phyloP scores from a whole-genome alignment of 139 green algal species.

The Tetradesmus obliquus region DNA sequence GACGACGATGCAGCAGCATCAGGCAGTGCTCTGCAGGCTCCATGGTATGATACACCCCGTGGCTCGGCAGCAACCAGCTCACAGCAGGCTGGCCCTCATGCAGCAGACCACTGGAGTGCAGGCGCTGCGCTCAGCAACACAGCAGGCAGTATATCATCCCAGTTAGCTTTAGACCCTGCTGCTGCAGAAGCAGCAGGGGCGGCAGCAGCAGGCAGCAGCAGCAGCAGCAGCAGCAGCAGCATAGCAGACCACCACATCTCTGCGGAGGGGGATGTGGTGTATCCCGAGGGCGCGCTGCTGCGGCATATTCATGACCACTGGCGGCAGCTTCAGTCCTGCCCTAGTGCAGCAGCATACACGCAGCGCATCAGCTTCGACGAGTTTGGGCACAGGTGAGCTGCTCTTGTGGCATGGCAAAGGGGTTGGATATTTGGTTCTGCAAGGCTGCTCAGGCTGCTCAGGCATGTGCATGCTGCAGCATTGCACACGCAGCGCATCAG shows the following conservation, averaged over 20 bases:
- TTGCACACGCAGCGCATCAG: slow-evolving; percentile 11
- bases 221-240: not conserved
- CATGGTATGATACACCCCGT: not conserved
- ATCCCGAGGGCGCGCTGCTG: slow-evolving; percentile 22
- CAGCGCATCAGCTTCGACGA: not conserved
- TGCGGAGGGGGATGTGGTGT: slow-evolving; percentile 18
- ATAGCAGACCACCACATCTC: not conserved
- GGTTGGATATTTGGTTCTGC: no score
- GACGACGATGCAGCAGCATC: slow-evolving; percentile 3
- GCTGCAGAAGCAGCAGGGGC: not conserved
- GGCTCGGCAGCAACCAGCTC: not conserved
- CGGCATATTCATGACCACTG: slow-evolving; percentile 15
- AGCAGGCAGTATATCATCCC: not conserved
- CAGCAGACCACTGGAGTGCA: not conserved
- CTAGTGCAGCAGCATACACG: slow-evolving; percentile 7
- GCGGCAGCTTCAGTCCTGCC: slow-evolving; percentile 10
- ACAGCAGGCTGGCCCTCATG: not conserved
- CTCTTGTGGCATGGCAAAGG: not conserved
- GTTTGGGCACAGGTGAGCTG: slow-evolving; percentile 6
- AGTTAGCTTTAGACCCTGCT: not conserved
- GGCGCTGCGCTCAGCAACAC: not conserved
- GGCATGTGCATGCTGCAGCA: not conserved
- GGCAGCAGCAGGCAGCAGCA: not conserved
- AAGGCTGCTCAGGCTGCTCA: not conserved
- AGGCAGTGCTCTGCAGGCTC: not conserved